A percentile compares a stretch with the other conserved stretches of the same genome.
These are phyloP conservation scores for Apiospora hydei DNA, from an alignment of 2,329 filamentous ascomycete genomes.

Conservation along the genomic window DNA sequence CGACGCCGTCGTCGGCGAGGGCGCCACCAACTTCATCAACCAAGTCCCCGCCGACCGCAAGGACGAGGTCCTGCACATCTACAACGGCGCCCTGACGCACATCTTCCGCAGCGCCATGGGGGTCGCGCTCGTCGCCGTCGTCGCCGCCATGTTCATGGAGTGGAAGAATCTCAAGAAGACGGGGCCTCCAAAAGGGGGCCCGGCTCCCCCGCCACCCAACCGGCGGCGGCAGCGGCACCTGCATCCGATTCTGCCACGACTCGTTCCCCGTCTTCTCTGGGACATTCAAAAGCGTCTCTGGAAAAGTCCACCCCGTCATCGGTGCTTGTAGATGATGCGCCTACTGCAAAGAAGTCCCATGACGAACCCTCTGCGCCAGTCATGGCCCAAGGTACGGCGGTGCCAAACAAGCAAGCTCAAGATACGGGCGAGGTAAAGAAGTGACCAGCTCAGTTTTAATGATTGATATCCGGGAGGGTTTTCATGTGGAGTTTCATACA, in stretches of 20 bases:
- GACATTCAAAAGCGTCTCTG: not conserved
- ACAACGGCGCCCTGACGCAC: slow-evolving; percentile 61
- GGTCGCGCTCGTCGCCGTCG: slow-evolving; percentile 54
- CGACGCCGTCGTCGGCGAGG: slow-evolving; percentile 43
- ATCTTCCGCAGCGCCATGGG: slow-evolving; percentile 65
- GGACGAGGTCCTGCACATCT: slow-evolving; percentile 58
- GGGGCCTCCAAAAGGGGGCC: slow-evolving; percentile 28
- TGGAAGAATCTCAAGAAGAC: slow-evolving; percentile 66
- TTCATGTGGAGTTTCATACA: not conserved
- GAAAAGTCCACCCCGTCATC: not conserved
- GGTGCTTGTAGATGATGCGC: not conserved
- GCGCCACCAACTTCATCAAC: slow-evolving; percentile 59
- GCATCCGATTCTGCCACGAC: slow-evolving; percentile 25
- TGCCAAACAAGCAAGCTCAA: not conserved
- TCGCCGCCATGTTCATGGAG: slow-evolving; percentile 61
- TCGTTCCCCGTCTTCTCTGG: slow-evolving; percentile 25
- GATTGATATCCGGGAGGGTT: not conserved
- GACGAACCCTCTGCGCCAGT: not conserved
- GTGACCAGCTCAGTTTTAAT: not conserved
- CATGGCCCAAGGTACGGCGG: not conserved
- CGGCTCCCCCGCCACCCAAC: slow-evolving; percentile 15
- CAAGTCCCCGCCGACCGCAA: slow-evolving; percentile 54
- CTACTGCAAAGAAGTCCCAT: not conserved
- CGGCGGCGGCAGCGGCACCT: not conserved
- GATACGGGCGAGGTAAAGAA: not conserved